Evolutionary conservation across 257 asterid species (phyloP), one percentile per base, ranked within the genome.

Genomic region (Solanum tarijense): DNA sequence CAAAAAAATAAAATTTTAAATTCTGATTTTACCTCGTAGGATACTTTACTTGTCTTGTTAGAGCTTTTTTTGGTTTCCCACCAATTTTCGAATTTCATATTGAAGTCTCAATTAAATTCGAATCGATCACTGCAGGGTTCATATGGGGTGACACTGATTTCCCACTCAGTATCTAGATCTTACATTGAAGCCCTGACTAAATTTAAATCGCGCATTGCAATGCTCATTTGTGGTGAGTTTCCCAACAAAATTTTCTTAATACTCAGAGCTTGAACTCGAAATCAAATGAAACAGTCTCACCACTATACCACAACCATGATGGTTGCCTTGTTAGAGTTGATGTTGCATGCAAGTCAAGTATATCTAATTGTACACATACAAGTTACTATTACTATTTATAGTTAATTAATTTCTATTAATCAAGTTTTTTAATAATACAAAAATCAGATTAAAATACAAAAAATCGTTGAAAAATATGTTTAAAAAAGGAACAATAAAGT

Each of bases 81-180:
- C 1, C 4, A 52, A 52, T 52, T 52, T 52, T 7, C 0, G n/a
- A 0, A 52, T 52, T 6, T 0, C n/a, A 52, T 7, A 52, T 52
- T 52, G 10, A 6, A 18, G 62, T 46, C 2, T 0, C 16, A 2
- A 46, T 46, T 12, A 12, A 46, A 46, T 46, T 13, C 0, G 55
- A 46, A 46, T 46, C 2, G 7, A 0, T 0, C 20, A 6, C 4
- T 52, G 9, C 62, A 6, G 1, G 8, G 9, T 52, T 52, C 23
- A 52, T 52, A n/a, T n/a, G n/a, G n/a, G n/a, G n/a, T 52, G 23
- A 52, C 23, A 16, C 0, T 52, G 4, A 52, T 52, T 16, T 16
- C 4, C n/a, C 4, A 52, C 4, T 1, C 23, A 16, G n/a, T 52
- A 52, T 2, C 21, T 2, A 0, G 1, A 6, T 20, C 23, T 1